Evolutionary conservation across 371 early-diverging fungal species (phyloP), one percentile per base, ranked within the genome.

Genomic region (Entomophthora muscae): DNA sequence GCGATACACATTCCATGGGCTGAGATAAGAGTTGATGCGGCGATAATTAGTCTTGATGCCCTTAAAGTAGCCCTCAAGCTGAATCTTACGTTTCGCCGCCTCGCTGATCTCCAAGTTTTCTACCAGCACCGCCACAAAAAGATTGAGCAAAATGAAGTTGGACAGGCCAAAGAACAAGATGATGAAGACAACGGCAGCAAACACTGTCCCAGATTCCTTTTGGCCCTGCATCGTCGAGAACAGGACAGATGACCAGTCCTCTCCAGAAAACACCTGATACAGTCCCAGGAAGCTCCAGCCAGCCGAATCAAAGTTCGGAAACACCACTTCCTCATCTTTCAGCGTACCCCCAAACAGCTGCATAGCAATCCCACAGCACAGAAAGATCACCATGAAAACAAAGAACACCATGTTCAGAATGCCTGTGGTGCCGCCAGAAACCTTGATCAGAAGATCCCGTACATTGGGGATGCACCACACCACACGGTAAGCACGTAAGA

Each of bases 231-330:
- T 79, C 2, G 73, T 73, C 58, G 69, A 71, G 57, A 80, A 82
- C 10, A 85, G 63, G 10, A 82, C 75, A 12, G 75, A 77, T 0
- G 83, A 80, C 85, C 85, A 85, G 67, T 83, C 76, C 63, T 82
- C 83, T 29, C 83, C 83, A 26, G 83, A 82, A 67, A 85, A 82
- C 13, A 85, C 62, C 80, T 80, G 65, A 27, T 55, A 63, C 42
- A 57, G 32, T 1, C 57, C 52, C 27, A 62, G 27, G n/a, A 62
- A 62, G 28, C 42, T 33, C 62, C 62, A 62, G 5, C 32, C 33
- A n/a, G 56, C 17, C n/a, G 55, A 55, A 27, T 57, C 24, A 52
- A 62, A 62, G 22, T 51, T 1, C 17, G 42, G 52, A 27, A 62
- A 62, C 3, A 52, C 52, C 22, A 2, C 27, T 3, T 52, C 62